These are phyloP conservation scores for Colletotrichum cordylinicola DNA, from an alignment of 2,329 filamentous ascomycete genomes.

Conservation along the genomic window DNA sequence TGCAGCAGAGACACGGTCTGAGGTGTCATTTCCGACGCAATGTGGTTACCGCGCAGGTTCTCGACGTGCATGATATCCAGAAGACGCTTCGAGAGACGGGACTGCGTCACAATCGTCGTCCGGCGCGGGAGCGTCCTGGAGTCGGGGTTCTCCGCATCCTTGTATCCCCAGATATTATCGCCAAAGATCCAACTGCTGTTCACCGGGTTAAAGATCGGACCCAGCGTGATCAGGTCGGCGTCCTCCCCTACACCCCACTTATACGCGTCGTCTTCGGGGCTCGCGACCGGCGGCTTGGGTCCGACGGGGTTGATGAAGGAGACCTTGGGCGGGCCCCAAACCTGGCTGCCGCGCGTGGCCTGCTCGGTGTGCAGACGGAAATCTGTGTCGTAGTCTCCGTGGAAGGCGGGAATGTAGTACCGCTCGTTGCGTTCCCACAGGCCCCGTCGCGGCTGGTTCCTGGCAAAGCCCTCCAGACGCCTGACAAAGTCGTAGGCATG, in stretches of 20 bases:
- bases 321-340: constrained; percentile 71
- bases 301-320: constrained; percentile 67
- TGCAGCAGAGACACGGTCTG: constrained; percentile 77
- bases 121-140: constrained; percentile 68
- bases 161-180: constrained; percentile 72
- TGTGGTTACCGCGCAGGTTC: constrained; percentile 74
- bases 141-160: constrained; percentile 52
- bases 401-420: constrained; percentile 73
- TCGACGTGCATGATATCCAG: constrained; percentile 81
- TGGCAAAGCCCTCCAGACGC: constrained; percentile 67
- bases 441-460: constrained; percentile 72
- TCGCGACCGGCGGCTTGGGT: constrained; percentile 64
- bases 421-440: constrained; percentile 77
- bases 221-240: constrained; percentile 75
- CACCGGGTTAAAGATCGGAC: constrained; percentile 78
- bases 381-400: constrained; percentile 70
- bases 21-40: constrained; percentile 82
- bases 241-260: constrained; percentile 80
- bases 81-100: constrained; percentile 73
- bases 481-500: constrained; percentile 83
- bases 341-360: constrained; percentile 52
- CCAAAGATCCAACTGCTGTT: constrained; percentile 76
- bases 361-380: constrained; percentile 70
- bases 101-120: constrained; percentile 80
- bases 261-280: constrained; percentile 68